Conservation (phyloP, 805 yeast species). For the Metschnikowia cubensis region DNA sequence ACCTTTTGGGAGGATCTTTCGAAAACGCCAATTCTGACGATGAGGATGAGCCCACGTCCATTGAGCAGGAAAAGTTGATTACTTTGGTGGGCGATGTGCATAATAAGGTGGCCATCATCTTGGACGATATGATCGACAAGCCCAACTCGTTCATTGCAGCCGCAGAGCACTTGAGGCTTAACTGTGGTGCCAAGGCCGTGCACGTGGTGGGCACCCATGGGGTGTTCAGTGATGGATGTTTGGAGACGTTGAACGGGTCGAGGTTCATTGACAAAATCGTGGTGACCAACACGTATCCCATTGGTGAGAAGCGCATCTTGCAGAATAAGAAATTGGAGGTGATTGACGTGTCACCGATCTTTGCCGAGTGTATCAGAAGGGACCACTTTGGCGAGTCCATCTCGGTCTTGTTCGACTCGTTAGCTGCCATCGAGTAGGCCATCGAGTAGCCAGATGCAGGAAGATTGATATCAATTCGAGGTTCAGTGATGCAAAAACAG, state of each 20-base stretch:
- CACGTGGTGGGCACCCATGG: slow-evolving; percentile 96
- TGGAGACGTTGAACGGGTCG: slow-evolving; percentile 72
- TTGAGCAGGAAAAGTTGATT: slow-evolving; percentile 76
- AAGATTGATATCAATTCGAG: no score
- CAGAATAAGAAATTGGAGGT: slow-evolving; percentile 65
- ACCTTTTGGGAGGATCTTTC: slow-evolving; percentile 75
- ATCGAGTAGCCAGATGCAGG: no score
- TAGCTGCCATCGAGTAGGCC: slow-evolving; percentile 50
- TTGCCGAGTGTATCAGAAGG: slow-evolving; percentile 97
- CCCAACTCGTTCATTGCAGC: slow-evolving; percentile 94
- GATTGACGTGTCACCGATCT: slow-evolving; percentile 90
- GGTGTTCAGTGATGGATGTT: slow-evolving; percentile 80
- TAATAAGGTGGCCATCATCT: slow-evolving; percentile 84
- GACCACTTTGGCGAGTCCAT: slow-evolving; percentile 98
- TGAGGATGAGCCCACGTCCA: slow-evolving; percentile 67
- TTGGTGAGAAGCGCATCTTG: slow-evolving; percentile 55
- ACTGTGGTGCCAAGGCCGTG: slow-evolving; percentile 93
- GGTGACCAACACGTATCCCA: slow-evolving; percentile 95
- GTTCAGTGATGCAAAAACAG: no score
- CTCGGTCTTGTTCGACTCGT: slow-evolving; percentile 85
- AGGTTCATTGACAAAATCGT: slow-evolving; percentile 86
- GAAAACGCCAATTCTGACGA: slow-evolving; percentile 84
- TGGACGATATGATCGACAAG: slow-evolving; percentile 97
- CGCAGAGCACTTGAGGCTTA: slow-evolving; percentile 92
- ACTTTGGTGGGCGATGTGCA: slow-evolving; percentile 96